These are phyloP conservation scores for Phanerochaete carnosa DNA, from an alignment of 768 basidiomycete genomes.

Conservation along the genomic window DNA sequence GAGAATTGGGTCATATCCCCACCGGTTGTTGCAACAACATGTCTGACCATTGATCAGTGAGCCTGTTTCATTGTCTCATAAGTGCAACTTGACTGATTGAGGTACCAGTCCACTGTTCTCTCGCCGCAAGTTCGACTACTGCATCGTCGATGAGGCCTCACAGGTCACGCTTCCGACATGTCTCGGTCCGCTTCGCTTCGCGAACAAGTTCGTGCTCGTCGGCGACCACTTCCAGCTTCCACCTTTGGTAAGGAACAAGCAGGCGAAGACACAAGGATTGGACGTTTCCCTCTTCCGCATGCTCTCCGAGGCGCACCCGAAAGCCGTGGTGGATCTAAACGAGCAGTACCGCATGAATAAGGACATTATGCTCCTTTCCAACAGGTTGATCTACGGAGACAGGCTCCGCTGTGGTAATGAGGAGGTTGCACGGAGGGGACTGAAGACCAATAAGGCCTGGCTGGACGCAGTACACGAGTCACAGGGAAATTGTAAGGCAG, in stretches of 20 bases:
- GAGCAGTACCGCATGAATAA: constrained; percentile 96
- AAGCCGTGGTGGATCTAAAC: constrained; percentile 80
- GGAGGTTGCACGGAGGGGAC: constrained; percentile 54
- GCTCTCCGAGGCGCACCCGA: constrained; percentile 83
- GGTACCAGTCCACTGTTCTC: constrained; percentile 74
- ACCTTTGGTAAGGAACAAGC: constrained; percentile 80
- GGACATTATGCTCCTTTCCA: constrained; percentile 91
- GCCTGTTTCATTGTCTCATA: constrained; percentile 29
- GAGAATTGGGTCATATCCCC: constrained; percentile 83
- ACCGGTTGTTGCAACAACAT: constrained; percentile 94
- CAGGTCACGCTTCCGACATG: constrained; percentile 97
- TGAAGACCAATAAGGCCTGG: constrained; percentile 47
- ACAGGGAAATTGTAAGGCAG: constrained; percentile 25
- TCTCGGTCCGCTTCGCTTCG: constrained; percentile 87
- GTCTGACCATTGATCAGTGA: constrained; percentile 91
- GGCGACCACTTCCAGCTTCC: constrained; percentile 98
- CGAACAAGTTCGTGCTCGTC: constrained; percentile 89
- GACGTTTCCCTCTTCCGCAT: constrained; percentile 88
- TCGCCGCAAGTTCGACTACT: constrained; percentile 87
- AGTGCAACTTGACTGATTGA: neutral
- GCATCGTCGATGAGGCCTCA: constrained; percentile 97
- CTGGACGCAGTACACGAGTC: constrained; percentile 43
- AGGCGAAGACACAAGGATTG: constrained; percentile 80
- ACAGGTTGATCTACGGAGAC: constrained; percentile 79
- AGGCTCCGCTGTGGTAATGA: constrained; percentile 78